These are phyloP conservation scores for Wickerhamiella spandovensis DNA, from an alignment of 805 yeast species.

Conservation along the genomic window DNA sequence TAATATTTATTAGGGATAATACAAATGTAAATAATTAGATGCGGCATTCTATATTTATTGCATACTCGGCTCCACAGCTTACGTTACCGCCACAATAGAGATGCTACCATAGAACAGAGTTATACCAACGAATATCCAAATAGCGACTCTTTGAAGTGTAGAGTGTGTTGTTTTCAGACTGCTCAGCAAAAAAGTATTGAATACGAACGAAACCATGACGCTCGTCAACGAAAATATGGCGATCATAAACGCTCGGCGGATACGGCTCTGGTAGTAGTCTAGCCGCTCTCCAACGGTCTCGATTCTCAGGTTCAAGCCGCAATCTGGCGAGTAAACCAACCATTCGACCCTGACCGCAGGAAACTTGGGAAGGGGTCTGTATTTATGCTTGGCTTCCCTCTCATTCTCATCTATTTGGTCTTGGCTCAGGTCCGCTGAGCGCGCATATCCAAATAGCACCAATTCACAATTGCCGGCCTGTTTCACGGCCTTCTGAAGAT, in stretches of 20 bases:
- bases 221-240: constrained; percentile 34
- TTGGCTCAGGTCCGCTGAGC: constrained; percentile 40
- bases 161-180: no score
- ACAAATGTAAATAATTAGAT: no score
- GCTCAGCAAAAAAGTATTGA: no score
- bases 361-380: constrained; percentile 47
- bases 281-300: constrained; percentile 37
- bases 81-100: no score
- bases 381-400: constrained; percentile 46
- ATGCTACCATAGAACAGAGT: no score
- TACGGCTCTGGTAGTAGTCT: constrained; percentile 30
- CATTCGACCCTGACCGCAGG: constrained; percentile 49
- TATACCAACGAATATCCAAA: no score
- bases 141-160: no score
- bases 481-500: constrained; percentile 33
- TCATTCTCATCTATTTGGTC: constrained; percentile 51
- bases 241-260: constrained; percentile 31
- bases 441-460: constrained; percentile 52
- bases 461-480: constrained; percentile 54
- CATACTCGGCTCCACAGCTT: no score
- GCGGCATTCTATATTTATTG: no score
- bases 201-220: no score
- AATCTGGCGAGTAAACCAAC: constrained; percentile 74
- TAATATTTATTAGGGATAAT: no score
- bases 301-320: constrained; percentile 43